Conservation (phyloP, 106 monocot genomes). For the Dendrobium chrysotoxum region DNA sequence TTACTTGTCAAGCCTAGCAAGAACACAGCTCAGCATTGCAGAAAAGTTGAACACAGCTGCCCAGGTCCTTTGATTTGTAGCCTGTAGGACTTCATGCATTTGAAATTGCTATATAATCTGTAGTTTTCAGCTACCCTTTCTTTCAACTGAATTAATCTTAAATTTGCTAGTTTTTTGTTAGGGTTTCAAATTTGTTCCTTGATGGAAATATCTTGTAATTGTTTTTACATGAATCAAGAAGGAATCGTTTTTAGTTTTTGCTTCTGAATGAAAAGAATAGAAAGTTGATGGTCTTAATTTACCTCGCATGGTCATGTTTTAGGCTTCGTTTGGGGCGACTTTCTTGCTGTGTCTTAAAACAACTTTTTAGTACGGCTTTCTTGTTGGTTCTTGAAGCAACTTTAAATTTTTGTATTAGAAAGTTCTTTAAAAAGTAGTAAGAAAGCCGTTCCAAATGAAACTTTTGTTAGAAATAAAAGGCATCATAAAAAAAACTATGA, state of each 20-base stretch:
- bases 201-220: neutral
- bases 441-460: too few species aligned
- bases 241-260: neutral
- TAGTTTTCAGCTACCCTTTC: neutral
- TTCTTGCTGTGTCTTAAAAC: too few species aligned
- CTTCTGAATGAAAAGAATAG: too few species aligned
- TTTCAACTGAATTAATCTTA: neutral
- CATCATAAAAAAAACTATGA: too few species aligned
- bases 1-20: constrained; percentile 59
- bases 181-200: neutral
- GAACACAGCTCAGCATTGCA: constrained; percentile 64
- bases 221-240: neutral
- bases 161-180: neutral
- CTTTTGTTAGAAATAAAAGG: too few species aligned
- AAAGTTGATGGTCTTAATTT: too few species aligned
- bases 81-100: neutral
- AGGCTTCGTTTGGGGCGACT: too few species aligned
- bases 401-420: too few species aligned
- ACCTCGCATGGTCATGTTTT: too few species aligned
- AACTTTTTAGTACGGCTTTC: too few species aligned
- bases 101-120: neutral
- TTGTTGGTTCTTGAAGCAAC: too few species aligned
- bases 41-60: constrained; percentile 81
- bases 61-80: constrained; percentile 40
- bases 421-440: too few species aligned